Percentiles rank a stretch among this genome's conserved stretches.
Conservation (phyloP, 495 filamentous ascomycete species). For the Daldinia bambusicola region DNA sequence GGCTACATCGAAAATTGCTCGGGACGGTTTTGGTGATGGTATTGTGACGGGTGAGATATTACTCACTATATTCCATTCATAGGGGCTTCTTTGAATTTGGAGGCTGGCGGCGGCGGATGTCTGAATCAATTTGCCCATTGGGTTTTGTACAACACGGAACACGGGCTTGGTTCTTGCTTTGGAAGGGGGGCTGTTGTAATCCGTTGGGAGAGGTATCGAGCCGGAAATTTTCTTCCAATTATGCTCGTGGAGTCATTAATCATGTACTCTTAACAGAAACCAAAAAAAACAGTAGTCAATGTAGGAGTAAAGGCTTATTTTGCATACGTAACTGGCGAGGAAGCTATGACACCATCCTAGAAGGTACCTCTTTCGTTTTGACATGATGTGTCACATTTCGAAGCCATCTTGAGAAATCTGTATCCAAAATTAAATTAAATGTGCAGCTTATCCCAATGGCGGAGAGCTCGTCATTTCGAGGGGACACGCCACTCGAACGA, state of each 20-base stretch:
- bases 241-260: slow-evolving; percentile 39
- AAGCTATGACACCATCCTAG: slow-evolving; percentile 16
- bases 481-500: background rate
- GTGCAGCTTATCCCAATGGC: background rate
- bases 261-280: slow-evolving; percentile 39
- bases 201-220: slow-evolving; percentile 17
- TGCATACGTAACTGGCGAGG: slow-evolving; percentile 12
- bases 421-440: background rate
- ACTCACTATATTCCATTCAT: slow-evolving; percentile 19
- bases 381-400: slow-evolving; percentile 27
- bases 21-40: slow-evolving; percentile 12
- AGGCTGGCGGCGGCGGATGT: slow-evolving; percentile 6
- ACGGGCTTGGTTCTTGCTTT: slow-evolving; percentile 16
- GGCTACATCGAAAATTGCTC: slow-evolving; percentile 27
- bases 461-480: background rate
- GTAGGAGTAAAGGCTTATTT: slow-evolving; percentile 27
- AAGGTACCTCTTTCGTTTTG: slow-evolving; percentile 29
- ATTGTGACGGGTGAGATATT: slow-evolving; percentile 7
- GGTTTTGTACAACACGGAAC: slow-evolving; percentile 39
- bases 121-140: slow-evolving; percentile 19
- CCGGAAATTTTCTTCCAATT: slow-evolving; percentile 13
- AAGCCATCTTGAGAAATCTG: background rate
- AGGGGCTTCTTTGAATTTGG: slow-evolving; percentile 8
- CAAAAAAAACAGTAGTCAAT: slow-evolving; percentile 19
- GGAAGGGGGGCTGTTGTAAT: slow-evolving; percentile 17